These are phyloP conservation scores for Nicotiana obtusifolia DNA, from an alignment of 257 asterid genomes.

Conservation along the genomic window DNA sequence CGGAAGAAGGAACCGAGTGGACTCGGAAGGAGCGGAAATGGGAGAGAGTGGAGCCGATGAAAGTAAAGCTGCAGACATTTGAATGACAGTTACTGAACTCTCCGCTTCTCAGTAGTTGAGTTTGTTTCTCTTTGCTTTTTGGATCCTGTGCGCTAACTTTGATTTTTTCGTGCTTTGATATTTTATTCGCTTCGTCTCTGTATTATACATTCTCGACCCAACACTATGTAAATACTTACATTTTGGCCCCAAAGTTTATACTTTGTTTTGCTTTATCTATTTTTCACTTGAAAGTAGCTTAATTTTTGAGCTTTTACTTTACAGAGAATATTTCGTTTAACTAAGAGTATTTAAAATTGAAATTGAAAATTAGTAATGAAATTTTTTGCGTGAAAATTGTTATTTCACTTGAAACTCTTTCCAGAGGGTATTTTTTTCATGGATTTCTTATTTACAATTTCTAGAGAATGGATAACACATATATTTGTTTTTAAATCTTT, in stretches of 20 bases:
- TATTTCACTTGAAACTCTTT: too few species aligned
- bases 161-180: background rate
- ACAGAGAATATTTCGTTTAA: too few species aligned
- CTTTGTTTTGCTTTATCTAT: too few species aligned
- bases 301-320: too few species aligned
- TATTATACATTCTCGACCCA: background rate
- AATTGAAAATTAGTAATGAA: too few species aligned
- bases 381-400: too few species aligned
- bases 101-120: background rate
- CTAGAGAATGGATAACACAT: too few species aligned
- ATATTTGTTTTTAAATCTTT: too few species aligned
- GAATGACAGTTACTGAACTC: conserved; percentile 20
- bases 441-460: too few species aligned
- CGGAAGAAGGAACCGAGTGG: conserved; percentile 17
- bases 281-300: too few species aligned
- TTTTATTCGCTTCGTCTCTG: background rate
- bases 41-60: conserved; percentile 18
- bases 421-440: too few species aligned
- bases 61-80: conserved; percentile 31
- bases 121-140: background rate
- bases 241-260: background rate
- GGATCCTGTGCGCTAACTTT: background rate
- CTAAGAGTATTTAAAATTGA: too few species aligned
- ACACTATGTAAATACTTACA: background rate
- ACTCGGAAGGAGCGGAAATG: conserved; percentile 12